Evolutionary conservation across 352 stramenopile genomes (phyloP).

Genomic region (Phytopythium sindhum): DNA sequence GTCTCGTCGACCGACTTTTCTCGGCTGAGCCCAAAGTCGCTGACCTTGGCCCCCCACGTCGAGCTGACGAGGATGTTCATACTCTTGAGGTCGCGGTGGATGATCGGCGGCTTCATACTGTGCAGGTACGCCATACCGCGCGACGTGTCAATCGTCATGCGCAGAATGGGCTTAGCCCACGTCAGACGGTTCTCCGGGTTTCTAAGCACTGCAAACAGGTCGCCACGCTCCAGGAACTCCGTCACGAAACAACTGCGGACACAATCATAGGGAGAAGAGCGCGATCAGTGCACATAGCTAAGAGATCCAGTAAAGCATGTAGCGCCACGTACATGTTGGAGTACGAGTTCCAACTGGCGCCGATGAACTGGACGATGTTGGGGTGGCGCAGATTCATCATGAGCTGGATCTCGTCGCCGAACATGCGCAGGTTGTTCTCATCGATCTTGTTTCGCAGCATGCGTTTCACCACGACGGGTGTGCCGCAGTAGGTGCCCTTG

Average conservation of each 20-base stretch:
- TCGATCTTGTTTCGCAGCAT: slow-evolving; percentile 90
- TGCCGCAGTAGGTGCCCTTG: slow-evolving; percentile 88
- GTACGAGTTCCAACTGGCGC: slow-evolving; percentile 90
- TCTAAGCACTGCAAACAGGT: slow-evolving; percentile 77
- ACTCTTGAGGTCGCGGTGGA: slow-evolving; percentile 98
- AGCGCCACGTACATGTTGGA: slow-evolving; percentile 79
- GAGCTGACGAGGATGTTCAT: slow-evolving; percentile 90
- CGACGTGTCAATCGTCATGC: slow-evolving; percentile 90
- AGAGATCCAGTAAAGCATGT: slow-evolving; percentile 1
- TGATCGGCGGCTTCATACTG: slow-evolving; percentile 96
- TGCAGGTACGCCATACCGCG: slow-evolving; percentile 98
- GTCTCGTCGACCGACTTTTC: slow-evolving; percentile 94
- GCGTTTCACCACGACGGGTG: slow-evolving; percentile 84
- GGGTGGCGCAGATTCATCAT: slow-evolving; percentile 90
- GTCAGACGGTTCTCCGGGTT: slow-evolving; percentile 79
- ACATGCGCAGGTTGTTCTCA: slow-evolving; percentile 87
- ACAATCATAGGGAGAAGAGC: not conserved
- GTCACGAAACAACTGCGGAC: slow-evolving; percentile 80
- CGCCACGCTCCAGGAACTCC: slow-evolving; percentile 81
- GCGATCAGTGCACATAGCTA: not conserved
- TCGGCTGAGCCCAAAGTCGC: slow-evolving; percentile 96
- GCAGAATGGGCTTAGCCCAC: slow-evolving; percentile 83
- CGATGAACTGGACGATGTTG: slow-evolving; percentile 90
- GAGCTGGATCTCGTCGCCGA: slow-evolving; percentile 87
- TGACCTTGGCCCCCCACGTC: slow-evolving; percentile 92